Evolutionary conservation across 2,329 filamentous ascomycete genomes (phyloP), one percentile per base, ranked within the genome.

Genomic region (Laburnicola sp.): DNA sequence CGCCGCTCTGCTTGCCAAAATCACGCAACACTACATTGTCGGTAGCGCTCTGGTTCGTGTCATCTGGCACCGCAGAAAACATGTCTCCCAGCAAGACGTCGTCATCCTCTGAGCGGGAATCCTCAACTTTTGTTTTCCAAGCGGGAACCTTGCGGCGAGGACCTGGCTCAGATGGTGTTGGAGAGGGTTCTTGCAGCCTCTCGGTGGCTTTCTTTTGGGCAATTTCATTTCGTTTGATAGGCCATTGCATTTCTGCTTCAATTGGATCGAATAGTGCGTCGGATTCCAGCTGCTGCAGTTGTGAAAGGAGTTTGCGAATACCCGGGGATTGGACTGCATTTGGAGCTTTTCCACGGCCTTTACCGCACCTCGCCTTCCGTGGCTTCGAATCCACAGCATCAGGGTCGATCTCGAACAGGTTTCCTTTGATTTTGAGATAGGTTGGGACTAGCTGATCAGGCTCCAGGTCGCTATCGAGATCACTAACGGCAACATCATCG

Each of bases 1-100:
- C 74, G 6, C 93, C 92, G 10, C 83, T 82, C 78, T 85, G 86
- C 70, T 90, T 91, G 1, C 90, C 91, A 78, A 97, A 97, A 63
- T 97, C 88, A 37, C 89, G 81, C 42, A 96, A 81, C 1, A 77
- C 80, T 3, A 91, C 73, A 50, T 81, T 84, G 4, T 76, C 68
- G 1, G 83, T 80, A 57, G 43, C 57, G 42, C 11, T 65, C 82
- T 71, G 83, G 37, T 25, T 16, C 16, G 69, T 65, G 34, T 73
- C 56, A n/a, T 72, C 69, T 25, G 74, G 72, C 25, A 75, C 65
- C 35, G 73, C 74, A 48, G 76, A 73, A 56, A 86, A 86, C 76
- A 86, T 83, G 28, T 75, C 79, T n/a, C 80, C 81, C 10, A 86
- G 69, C 30, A 84, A 63, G 2, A 30, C 34, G 1, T 38, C 43